Evolutionary conservation across 2,329 filamentous ascomycete species (phyloP), one percentile per base, ranked within the genome.

Genomic region (Colletotrichum lindemuthianum): DNA sequence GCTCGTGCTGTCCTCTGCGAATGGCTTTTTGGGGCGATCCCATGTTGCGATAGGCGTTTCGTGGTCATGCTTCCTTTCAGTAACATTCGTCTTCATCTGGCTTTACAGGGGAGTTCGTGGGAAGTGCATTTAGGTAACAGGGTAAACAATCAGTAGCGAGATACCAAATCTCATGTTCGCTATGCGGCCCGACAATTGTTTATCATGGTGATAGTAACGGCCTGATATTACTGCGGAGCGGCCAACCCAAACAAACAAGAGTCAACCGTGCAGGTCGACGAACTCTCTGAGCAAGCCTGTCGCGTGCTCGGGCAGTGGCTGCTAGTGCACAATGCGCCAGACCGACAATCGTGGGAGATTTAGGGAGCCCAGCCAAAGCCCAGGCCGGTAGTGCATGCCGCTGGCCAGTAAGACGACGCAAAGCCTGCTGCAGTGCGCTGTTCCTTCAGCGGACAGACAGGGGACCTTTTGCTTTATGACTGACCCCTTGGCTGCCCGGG

Each of bases 91-190:
- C 48, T 50, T 66, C 63, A 66, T 64, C 53, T 59, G 63, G 43
- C 50, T 59, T 59, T 64, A 50, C 63, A 64, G 50, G 60, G 63
- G 53, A 64, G 63, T 66, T 66, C 63, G 60, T 44, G 48, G 63
- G 54, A 63, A 59, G 49, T 51, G 63, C 60, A 66, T 63, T 55
- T 59, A 41, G 53, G 52, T 53, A 64, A 60, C 63, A 60, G 54
- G 65, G 65, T 66, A 66, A 59, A 59, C 64, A 64, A 63, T 59
- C 33, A 24, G 24, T 24, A 64, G 63, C 63, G 63, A 59, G 65
- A 66, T 66, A 66, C 63, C 63, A 66, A 64, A 63, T 59, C 33
- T 64, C 39, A 32, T 45, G 49, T 40, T 34, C 44, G 34, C 44
- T 24, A 65, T 63, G 49, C 48, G 43, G 44, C 53, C 60, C 53